These are phyloP conservation scores for Tetrapisispora namnaoensis DNA, from an alignment of 805 yeast genomes.

Conservation along the genomic window DNA sequence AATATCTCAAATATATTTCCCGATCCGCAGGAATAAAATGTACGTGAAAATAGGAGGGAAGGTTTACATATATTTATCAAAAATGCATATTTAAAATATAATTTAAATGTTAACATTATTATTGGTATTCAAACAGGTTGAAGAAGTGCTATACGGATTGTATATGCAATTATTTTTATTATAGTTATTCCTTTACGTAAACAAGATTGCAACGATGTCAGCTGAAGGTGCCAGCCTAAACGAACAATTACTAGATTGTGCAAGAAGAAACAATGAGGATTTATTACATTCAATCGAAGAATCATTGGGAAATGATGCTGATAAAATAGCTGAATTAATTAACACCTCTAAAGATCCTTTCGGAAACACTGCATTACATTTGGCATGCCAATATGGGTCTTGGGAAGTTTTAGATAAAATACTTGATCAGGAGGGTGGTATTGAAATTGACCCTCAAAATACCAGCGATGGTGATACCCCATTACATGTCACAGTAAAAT, in stretches of 20 bases:
- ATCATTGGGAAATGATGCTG: conserved; percentile 29
- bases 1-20: too few relatives aligned
- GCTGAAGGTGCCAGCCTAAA: conserved; percentile 64
- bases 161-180: too few relatives aligned
- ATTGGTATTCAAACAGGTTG: neutral
- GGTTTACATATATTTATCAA: too few relatives aligned
- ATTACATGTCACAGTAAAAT: conserved; percentile 73
- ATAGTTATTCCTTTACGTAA: too few relatives aligned
- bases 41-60: too few relatives aligned
- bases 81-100: too few relatives aligned
- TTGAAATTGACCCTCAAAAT: conserved; percentile 77
- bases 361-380: conserved; percentile 72
- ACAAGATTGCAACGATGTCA: neutral
- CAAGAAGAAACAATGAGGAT: conserved; percentile 81
- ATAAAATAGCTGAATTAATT: conserved; percentile 39
- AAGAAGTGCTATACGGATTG: neutral
- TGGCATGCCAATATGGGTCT: conserved; percentile 73
- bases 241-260: conserved; percentile 78
- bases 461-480: conserved; percentile 77
- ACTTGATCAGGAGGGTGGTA: conserved; percentile 73
- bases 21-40: too few relatives aligned
- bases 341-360: conserved; percentile 67
- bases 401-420: conserved; percentile 77
- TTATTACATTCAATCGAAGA: conserved; percentile 49
- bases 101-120: too few relatives aligned